Base-by-base conservation (phyloP, 2,329 filamentous ascomycete genomes). In the Fusarium tupiense region DNA sequence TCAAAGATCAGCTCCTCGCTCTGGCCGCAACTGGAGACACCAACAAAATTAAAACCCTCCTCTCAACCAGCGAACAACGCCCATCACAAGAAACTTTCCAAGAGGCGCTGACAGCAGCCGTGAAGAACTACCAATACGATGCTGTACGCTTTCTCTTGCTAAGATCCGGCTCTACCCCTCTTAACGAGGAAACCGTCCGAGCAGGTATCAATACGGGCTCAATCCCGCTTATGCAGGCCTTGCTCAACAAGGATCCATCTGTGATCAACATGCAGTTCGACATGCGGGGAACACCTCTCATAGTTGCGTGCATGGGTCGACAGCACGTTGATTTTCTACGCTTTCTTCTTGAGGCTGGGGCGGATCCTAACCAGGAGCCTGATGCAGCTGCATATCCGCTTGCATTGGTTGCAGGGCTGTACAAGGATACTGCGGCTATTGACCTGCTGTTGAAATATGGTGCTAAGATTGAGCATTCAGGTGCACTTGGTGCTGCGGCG, bases 231-330 rank as follows among this genome's bases (percentile, higher is more conserved):
- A 33, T 63, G 26, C 11, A 33, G n/a, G 52, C 41, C 7, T 1
- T 63, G 8, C 11, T 59, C 35, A 29, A 19, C 19, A 29, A 43
- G 20, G 61, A 63, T n/a, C 41, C 41, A 9, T 26, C 41, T 12
- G 33, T 20, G 33, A 59, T 59, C 22, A 63, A 38, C 19, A 63
- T 63, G 61, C 61, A 58, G 26, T 63, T 63, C 41, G 53, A 59
- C 26, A 46, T 31, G 26, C 41, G 41, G 5, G 61, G 61, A 20
- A 59, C 61, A 12, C 61, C 61, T 26, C 53, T 63, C 11, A 35
- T 63, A 4, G 61, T 63, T 3, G 53, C 61, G 4, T 63, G 61
- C 13, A n/a, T 20, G 41, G 38, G 61, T 1, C 2, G 22, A 8
- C 61, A 63, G 3, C 31, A 10, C 3, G 2, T 40, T 14, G 52